Percentiles rank a stretch among this genome's conserved stretches.
phyloP scores from a whole-genome alignment of 2,329 filamentous ascomycete species.

The Penicillium sp. region DNA sequence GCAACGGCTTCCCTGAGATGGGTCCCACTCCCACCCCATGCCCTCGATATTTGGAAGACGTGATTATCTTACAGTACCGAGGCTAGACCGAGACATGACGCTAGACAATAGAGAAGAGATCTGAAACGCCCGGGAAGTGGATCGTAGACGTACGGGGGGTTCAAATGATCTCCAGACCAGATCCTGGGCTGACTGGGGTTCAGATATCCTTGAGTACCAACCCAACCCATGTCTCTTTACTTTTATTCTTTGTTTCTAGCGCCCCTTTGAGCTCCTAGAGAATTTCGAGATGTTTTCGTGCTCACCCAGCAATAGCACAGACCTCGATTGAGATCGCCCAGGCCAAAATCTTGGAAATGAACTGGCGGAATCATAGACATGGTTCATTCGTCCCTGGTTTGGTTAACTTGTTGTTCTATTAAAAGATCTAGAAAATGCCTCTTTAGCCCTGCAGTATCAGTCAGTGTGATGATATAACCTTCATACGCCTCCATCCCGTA shows the following conservation, averaged over 20 bases:
- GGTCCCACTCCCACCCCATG: slow-evolving; percentile 6
- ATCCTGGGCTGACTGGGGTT: slow-evolving; percentile 22
- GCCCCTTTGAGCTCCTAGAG: not conserved
- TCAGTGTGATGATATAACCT: not conserved
- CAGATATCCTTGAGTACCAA: slow-evolving; percentile 15
- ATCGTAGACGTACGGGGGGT: slow-evolving; percentile 5
- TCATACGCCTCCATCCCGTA: not conserved
- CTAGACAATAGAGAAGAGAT: slow-evolving; percentile 15
- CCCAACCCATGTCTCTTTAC: slow-evolving; percentile 10
- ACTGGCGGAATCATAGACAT: slow-evolving; percentile 10
- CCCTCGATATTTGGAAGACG: not conserved
- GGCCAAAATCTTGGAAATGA: slow-evolving; percentile 9
- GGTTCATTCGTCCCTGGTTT: not conserved
- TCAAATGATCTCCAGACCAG: slow-evolving; percentile 5
- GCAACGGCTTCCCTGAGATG: not conserved
- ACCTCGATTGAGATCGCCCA: slow-evolving; percentile 6
- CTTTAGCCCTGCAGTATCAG: not conserved
- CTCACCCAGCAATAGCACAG: not conserved
- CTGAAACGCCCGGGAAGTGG: slow-evolving; percentile 26
- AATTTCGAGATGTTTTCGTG: not conserved
- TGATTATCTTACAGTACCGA: slow-evolving; percentile 8
- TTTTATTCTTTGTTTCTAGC: slow-evolving; percentile 2
- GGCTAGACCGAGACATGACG: slow-evolving; percentile 10
- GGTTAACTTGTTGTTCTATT: not conserved
- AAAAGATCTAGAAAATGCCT: not conserved